Evolutionary conservation across 1,139 yeast species (phyloP), one percentile per base, ranked within the genome.

Genomic region (Sugiyamaella novakii): DNA sequence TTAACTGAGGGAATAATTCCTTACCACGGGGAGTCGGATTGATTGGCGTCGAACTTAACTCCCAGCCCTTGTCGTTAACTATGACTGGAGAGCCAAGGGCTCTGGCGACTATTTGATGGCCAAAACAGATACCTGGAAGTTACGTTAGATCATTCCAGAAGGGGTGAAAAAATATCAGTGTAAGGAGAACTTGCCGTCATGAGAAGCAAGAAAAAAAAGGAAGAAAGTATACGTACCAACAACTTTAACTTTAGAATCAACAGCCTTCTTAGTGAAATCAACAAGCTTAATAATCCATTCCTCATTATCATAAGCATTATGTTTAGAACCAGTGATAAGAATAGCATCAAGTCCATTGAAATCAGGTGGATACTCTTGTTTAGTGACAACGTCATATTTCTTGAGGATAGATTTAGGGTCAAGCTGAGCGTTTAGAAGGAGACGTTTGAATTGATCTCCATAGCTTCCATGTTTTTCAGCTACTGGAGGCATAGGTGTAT

Each of bases 81-180:
- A 71, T 80, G 3, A 84, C 84, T 43, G 69, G 68, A 33, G 80
- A 75, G 1, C 88, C 92, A 42, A 87, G 67, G 5, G 84, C 80
- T 51, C 83, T 74, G 1, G 82, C 84, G 22, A 87, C 66, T 15
- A 87, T 73, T 63, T 89, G 97, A 65, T 88, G 96, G 2, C 96
- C 97, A 64, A 87, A 88, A 64, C 96, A 89, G 34, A 88, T 72
- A 0, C 94, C 51, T 37, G 22, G n/a, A 5, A 25, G 24, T n/a
- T n/a, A n/a, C n/a, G n/a, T n/a, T n/a, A n/a, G n/a, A n/a, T n/a
- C n/a, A n/a, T n/a, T n/a, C n/a, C n/a, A n/a, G n/a, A n/a, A n/a
- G n/a, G n/a, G n/a, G n/a, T n/a, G n/a, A n/a, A n/a, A n/a, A n/a
- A n/a, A n/a, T n/a, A n/a, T n/a, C n/a, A n/a, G n/a, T n/a, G n/a